These are phyloP conservation scores for Pichia sp. DNA, from an alignment of 1,139 yeast genomes.

Conservation along the genomic window DNA sequence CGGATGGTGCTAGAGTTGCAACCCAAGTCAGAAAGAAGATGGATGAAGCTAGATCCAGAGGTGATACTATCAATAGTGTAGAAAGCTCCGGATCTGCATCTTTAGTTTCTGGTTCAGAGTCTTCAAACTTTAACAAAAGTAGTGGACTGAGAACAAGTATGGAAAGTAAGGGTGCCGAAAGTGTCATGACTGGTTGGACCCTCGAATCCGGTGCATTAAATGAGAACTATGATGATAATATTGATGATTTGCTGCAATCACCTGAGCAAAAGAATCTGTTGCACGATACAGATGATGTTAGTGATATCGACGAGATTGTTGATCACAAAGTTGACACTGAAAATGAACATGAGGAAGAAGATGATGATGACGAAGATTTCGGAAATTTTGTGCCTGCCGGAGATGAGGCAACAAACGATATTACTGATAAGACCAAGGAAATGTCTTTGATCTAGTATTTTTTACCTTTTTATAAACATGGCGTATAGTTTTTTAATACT, in stretches of 20 bases:
- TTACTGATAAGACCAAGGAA: background rate
- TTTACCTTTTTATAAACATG: background rate
- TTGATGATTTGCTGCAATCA: conserved; percentile 9
- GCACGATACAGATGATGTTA: conserved; percentile 4
- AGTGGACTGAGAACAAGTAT: conserved; percentile 16
- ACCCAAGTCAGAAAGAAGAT: conserved; percentile 82
- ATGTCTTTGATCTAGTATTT: background rate
- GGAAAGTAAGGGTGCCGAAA: conserved; percentile 21
- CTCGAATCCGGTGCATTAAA: conserved; percentile 14
- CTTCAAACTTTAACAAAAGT: background rate
- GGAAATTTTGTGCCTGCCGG: conserved; percentile 32
- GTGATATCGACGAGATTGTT: background rate
- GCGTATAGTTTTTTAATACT: background rate
- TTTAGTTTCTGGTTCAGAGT: background rate
- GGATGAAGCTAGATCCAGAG: conserved; percentile 51
- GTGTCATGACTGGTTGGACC: conserved; percentile 18
- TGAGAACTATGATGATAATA: conserved; percentile 13
- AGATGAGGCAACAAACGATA: background rate
- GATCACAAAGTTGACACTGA: background rate
- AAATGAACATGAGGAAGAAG: conserved; percentile 10
- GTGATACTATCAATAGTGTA: conserved; percentile 13
- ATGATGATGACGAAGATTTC: conserved; percentile 33
- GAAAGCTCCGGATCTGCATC: conserved; percentile 13
- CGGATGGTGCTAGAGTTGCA: conserved; percentile 92
- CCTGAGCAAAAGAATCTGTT: conserved; percentile 8